Evolutionary conservation across 1,284 basidiomycete genomes (phyloP), one percentile per base, ranked within the genome.

Genomic region (Cutaneotrichosporon dermatis): DNA sequence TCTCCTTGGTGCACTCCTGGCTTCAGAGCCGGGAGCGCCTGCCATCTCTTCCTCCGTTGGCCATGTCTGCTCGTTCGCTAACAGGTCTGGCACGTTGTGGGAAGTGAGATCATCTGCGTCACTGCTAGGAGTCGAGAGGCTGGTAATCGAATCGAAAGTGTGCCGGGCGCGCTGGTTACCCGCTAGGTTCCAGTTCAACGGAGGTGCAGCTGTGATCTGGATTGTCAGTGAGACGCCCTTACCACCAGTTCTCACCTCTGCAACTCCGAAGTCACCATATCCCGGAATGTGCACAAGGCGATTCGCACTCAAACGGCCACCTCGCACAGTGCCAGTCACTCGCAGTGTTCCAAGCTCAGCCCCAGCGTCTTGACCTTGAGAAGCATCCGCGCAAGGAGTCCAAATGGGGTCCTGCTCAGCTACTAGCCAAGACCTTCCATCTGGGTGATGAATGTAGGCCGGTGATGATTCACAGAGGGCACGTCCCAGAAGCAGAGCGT

Each of bases 51-150:
- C 95, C 68, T 98, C 93, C 0, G 93, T 97, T 0, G 95, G 95
- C 94, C 95, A 98, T 0, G 95, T 99, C 78, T 99, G 95, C 72
- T 99, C 95, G 72, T 95, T 95, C 12, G 83, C 86, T 78, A 97
- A 83, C 61, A 90, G 85, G 68, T 98, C 92, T 0, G 89, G 89
- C 37, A 88, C 86, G 71, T 98, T 97, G 61, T 85, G 88, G 1
- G 90, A 90, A 2, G 91, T 84, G 36, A 98, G 80, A 5, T 94
- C 95, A 74, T 99, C 95, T 1, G 89, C 90, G 1, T 85, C 81
- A 6, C 87, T 86, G 0, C 82, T 76, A 55, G 85, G 81, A 8
- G 51, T 80, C 6, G 82, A 73, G 25, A 77, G 69, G 39, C 66
- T 36, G 33, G 15, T 12, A 33, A 15, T 33, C 34, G 33, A n/a